Conservation (phyloP, 2,329 filamentous ascomycete species). For the Pseudonectria foliicola region DNA sequence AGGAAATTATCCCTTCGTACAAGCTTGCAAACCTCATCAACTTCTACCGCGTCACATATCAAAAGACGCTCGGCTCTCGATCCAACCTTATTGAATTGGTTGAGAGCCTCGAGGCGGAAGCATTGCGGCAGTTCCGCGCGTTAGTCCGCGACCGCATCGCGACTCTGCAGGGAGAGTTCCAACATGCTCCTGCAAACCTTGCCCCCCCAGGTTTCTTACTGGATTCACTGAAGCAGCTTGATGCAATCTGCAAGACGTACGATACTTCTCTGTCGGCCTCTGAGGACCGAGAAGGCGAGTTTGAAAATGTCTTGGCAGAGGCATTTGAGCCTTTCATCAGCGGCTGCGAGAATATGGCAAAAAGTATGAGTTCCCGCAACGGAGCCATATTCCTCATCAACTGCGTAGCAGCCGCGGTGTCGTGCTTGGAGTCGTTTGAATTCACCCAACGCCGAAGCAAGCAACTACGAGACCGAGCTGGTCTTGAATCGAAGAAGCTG, state of each 20-base stretch:
- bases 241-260: constrained; percentile 75
- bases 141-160: constrained; percentile 76
- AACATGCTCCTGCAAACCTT: constrained; percentile 64
- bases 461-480: constrained; percentile 50
- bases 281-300: constrained; percentile 56
- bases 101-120: constrained; percentile 62
- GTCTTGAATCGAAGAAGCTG: constrained; percentile 49
- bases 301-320: constrained; percentile 67
- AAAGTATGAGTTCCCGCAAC: constrained; percentile 50
- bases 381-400: constrained; percentile 67
- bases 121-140: constrained; percentile 73
- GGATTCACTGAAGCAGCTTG: constrained; percentile 72
- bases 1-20: constrained; percentile 82
- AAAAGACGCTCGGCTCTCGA: constrained; percentile 64
- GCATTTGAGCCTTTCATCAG: constrained; percentile 81
- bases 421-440: constrained; percentile 49
- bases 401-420: constrained; percentile 54
- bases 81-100: constrained; percentile 66
- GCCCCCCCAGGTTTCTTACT: constrained; percentile 72
- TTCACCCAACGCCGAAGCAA: constrained; percentile 54
- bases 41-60: constrained; percentile 84
- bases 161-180: constrained; percentile 64
- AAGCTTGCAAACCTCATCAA: constrained; percentile 81
- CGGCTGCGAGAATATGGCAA: constrained; percentile 64
- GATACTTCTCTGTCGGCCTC: constrained; percentile 67